A percentile compares a stretch with the other conserved stretches of the same genome.
Conservation (phyloP, 495 filamentous ascomycete species). For the Penicillium goetzii region DNA sequence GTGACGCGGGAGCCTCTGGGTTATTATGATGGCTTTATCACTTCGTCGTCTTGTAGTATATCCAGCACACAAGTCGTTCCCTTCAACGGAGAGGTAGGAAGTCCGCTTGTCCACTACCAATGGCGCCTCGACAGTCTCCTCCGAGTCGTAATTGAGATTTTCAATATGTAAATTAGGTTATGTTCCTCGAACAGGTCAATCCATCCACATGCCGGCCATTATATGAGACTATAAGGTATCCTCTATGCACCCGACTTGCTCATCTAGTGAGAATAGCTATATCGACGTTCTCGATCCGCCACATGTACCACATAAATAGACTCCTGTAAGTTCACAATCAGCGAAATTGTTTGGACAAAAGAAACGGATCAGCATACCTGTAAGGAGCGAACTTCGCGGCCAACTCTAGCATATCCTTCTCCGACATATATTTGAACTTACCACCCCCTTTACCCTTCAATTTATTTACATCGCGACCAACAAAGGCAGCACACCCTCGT, state of each 20-base stretch:
- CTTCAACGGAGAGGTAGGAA: neutral
- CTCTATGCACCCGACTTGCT: too few relatives aligned
- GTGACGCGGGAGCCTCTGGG: neutral
- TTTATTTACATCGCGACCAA: conserved; percentile 80
- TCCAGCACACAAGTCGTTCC: neutral
- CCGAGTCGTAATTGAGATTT: neutral
- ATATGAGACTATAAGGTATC: too few relatives aligned
- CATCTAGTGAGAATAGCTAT: conserved; percentile 61
- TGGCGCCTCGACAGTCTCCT: neutral
- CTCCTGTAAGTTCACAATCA: conserved; percentile 46
- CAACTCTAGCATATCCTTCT: conserved; percentile 86
- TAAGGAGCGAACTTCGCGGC: conserved; percentile 83
- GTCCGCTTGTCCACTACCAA: neutral
- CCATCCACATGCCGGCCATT: too few relatives aligned
- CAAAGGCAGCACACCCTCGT: conserved; percentile 86
- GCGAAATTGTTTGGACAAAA: conserved; percentile 2
- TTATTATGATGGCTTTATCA: neutral
- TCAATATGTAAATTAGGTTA: neutral
- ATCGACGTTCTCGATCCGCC: conserved; percentile 79
- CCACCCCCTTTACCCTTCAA: conserved; percentile 79
- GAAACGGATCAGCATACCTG: conserved; percentile 53
- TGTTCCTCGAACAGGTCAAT: too few relatives aligned
- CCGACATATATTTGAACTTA: conserved; percentile 97
- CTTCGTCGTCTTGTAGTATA: neutral
- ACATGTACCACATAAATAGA: conserved; percentile 92